Conservation (phyloP, 2,329 filamentous ascomycete species). For the Aspergillus fumigatiaffinis region DNA sequence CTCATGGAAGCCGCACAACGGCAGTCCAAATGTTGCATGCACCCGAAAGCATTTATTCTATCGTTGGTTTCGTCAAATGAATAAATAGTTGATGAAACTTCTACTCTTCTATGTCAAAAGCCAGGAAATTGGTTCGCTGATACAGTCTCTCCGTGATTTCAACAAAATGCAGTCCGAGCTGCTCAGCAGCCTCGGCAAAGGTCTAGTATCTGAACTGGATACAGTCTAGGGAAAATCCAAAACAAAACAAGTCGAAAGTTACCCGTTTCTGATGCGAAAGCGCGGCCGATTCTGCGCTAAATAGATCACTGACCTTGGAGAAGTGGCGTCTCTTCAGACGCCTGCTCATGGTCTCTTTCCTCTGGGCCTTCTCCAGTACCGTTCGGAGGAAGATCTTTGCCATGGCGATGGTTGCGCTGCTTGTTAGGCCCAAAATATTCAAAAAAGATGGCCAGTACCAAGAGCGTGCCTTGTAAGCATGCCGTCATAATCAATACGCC, state of each 20-base stretch:
- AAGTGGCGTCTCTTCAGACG: constrained; percentile 35
- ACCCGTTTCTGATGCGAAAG: background rate
- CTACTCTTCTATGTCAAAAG: background rate
- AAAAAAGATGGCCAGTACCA: constrained; percentile 78
- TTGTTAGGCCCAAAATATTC: constrained; percentile 47
- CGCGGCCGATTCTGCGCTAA: background rate
- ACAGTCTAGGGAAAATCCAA: background rate
- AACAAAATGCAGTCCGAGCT: background rate
- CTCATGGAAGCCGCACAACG: background rate
- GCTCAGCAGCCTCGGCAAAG: background rate
- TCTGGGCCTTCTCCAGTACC: constrained; percentile 7
- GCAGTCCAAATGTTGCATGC: background rate
- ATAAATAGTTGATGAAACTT: background rate
- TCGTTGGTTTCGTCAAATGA: background rate
- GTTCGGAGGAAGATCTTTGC: constrained; percentile 14
- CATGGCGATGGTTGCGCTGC: constrained; percentile 19
- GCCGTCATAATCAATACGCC: constrained; percentile 86
- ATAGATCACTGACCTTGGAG: constrained; percentile 24
- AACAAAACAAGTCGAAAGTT: background rate
- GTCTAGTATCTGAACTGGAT: too few relatives aligned
- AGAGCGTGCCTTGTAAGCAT: constrained; percentile 72
- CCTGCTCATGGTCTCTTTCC: constrained; percentile 14
- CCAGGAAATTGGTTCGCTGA: background rate
- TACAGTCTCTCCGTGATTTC: background rate
- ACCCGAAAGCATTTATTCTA: background rate